phyloP scores from a whole-genome alignment of 2,329 filamentous ascomycete genomes.

The Colletotrichum agaves region DNA sequence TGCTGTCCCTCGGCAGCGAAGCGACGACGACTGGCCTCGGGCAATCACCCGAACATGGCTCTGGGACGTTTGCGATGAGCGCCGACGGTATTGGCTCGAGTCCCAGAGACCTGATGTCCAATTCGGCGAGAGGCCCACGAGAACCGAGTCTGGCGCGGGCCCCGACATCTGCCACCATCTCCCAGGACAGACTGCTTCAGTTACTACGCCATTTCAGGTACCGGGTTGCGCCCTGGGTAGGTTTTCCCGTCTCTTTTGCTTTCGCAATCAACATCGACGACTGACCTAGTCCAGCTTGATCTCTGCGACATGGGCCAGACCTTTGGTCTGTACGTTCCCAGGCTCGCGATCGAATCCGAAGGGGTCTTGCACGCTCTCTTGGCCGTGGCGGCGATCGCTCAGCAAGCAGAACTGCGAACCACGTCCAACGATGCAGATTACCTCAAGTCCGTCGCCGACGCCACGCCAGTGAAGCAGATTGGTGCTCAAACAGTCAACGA shows the following conservation, averaged over 20 bases:
- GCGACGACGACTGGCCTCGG: constrained; percentile 2
- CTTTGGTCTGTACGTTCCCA: constrained; percentile 51
- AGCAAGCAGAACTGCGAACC: constrained; percentile 11
- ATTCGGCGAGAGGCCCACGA: background rate
- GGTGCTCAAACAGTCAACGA: constrained; percentile 8
- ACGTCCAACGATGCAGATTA: constrained; percentile 1
- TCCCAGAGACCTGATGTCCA: constrained; percentile 19
- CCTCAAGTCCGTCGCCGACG: constrained; percentile 18
- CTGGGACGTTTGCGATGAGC: background rate
- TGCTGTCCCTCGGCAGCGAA: constrained; percentile 48
- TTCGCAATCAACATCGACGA: too few species aligned
- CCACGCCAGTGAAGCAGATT: background rate
- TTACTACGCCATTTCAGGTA: constrained; percentile 57
- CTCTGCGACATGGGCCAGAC: constrained; percentile 53
- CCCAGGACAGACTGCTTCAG: constrained; percentile 40
- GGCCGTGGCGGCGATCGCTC: constrained; percentile 25
- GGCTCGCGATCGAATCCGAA: constrained; percentile 43
- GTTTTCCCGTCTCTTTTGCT: constrained; percentile 23
- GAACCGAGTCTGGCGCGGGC: background rate
- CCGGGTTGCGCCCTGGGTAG: constrained; percentile 57
- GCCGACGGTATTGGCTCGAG: constrained; percentile 1
- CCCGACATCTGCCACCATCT: background rate
- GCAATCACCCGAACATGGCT: background rate
- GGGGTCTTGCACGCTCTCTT: constrained; percentile 44
- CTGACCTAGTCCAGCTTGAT: constrained; percentile 48